Conservation (phyloP, 2,329 filamentous ascomycete species). For the Nemania sp. region DNA sequence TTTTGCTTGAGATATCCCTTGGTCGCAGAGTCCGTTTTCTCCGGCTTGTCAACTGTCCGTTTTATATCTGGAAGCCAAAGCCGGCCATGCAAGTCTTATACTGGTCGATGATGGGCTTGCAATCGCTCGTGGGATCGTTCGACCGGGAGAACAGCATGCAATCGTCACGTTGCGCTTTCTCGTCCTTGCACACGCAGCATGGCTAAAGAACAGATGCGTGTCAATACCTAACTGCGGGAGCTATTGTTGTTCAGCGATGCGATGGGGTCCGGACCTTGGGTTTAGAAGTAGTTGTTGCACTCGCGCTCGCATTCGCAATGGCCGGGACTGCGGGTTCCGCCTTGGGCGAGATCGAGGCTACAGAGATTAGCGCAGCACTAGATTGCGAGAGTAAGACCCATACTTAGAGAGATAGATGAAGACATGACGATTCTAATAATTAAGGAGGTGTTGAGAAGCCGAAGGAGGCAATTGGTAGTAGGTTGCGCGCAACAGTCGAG, state of each 20-base stretch:
- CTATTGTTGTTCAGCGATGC: neutral
- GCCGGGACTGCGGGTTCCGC: conserved; percentile 32
- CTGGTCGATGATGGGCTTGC: conserved; percentile 78
- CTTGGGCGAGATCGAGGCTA: conserved; percentile 37
- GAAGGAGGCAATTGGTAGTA: conserved; percentile 15
- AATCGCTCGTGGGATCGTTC: conserved; percentile 81
- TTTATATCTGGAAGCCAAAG: conserved; percentile 79
- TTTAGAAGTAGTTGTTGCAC: conserved; percentile 36
- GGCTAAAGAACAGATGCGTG: conserved; percentile 61
- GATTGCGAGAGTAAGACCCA: conserved; percentile 2
- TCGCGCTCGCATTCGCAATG: conserved; percentile 25
- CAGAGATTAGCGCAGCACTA: conserved; percentile 22
- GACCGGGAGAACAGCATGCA: conserved; percentile 97
- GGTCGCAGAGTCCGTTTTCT: neutral
- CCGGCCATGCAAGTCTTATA: conserved; percentile 93
- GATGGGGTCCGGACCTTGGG: conserved; percentile 37
- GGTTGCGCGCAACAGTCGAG: neutral
- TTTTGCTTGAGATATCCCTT: conserved; percentile 8
- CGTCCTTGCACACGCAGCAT: conserved; percentile 96
- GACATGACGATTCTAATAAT: conserved; percentile 25
- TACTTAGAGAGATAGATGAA: conserved; percentile 32
- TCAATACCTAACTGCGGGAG: conserved; percentile 8
- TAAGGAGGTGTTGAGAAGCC: conserved; percentile 1
- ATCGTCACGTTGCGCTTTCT: conserved; percentile 91
- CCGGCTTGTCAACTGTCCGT: neutral